Evolutionary conservation across 106 monocot species (phyloP), one percentile per base, ranked within the genome.

Genomic region (Platanthera zijinensis): DNA sequence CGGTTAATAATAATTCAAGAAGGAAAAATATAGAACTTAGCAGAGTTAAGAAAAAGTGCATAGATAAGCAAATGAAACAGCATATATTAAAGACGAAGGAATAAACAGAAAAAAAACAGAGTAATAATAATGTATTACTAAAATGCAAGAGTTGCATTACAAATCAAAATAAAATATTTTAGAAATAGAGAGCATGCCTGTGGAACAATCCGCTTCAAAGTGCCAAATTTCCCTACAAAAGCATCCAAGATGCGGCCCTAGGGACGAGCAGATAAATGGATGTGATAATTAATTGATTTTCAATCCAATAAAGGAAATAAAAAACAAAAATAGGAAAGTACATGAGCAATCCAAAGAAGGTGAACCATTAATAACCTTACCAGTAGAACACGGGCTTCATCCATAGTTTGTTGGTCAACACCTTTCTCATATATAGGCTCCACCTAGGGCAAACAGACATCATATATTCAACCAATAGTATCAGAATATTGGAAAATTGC

Each of bases 391-490:
- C 99, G 89, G 47, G 99, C 89, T 85, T 99, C 99, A 80, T 99
- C 99, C 99, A 94, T 99, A 78, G 84, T 89, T 82, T 81, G 72
- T 78, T 88, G 88, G 74, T 99, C 99, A 74, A 88, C 79, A 71
- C 99, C 99, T 85, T 99, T 99, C 68, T 99, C 94, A 81, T 90
- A 99, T 75, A 99, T 99, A 69, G 99, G 94, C 85, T 99, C 99
- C 70, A 94, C 99, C 96, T 97, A 77, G 19, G 68, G 52, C 48
- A 46, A 69, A 28, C 45, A 80, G 52, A 4, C 74, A 76, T 14
- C 14, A 7, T 17, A 70, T 70, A 13, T 17, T 70, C 45, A 70
- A 77, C 15, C 49, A 54, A 59, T 39, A 45, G 28, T 11, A 71
- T 25, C 17, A 61, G 50, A 69, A 70, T 57, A 69, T 59, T 7